Evolutionary conservation across 2,329 filamentous ascomycete species (phyloP), one percentile per base, ranked within the genome.

Genomic region (Botryotinia narcissicola): DNA sequence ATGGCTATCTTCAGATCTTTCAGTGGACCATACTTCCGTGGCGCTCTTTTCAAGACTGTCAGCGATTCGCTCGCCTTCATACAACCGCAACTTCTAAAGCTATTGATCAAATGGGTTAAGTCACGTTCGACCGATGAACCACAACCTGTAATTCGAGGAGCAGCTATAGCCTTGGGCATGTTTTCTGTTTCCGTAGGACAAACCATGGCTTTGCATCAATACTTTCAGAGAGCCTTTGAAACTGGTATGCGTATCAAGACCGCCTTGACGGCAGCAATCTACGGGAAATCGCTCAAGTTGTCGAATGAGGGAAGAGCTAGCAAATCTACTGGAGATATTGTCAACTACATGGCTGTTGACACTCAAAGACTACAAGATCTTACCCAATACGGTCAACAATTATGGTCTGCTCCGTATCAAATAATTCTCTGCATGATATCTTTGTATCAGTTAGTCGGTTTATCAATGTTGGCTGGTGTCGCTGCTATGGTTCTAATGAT

Each of bases 331-430:
- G 96, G 96, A 73, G 97, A 99, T 80, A 98, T 99, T 80, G 96
- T 99, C 81, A 99, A 99, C 81, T 96, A 97, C 83, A 99, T 99
- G 95, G 96, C 97, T 63, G 95, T 99, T 16, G 96, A 99, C 81
- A 95, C 95, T 22, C 96, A 99, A 83, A 92, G 97, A 77, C 87
- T 99, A 29, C 93, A 98, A 80, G 96, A 99, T 83, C 85, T 99
- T 73, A 94, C 95, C 3, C 97, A 99, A 80, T 99, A 96, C 81
- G 94, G 93, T 29, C 95, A 97, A 81, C 95, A 98, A 82, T 85
- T 97, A 18, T 98, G 96, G 94, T 98, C 95, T 61, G 95, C 97
- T 4, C 96, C 96, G 4, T 97, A 98, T 83, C 97, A 99, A 82
- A 99, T 99, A 80, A 87, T 90, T 46, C 89, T 99, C 57, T 99